phyloP scores from a whole-genome alignment of 2,329 filamentous ascomycete genomes.

The Epicoccum sorghinum region DNA sequence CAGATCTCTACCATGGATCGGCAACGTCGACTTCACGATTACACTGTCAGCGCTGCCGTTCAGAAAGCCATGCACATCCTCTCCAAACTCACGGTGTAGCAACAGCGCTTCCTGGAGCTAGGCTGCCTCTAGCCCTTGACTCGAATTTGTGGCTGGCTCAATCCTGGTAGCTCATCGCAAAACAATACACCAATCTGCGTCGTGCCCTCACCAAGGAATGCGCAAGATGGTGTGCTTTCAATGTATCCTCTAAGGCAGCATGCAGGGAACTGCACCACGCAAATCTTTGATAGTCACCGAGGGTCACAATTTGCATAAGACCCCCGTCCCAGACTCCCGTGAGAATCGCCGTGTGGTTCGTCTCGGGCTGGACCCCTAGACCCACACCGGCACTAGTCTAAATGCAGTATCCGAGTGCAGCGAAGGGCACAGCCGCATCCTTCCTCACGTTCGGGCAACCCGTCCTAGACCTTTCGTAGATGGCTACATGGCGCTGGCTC shows the following conservation, averaged over 20 bases:
- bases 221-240: slow-evolving; percentile 3
- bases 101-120: neutral
- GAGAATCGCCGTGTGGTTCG: slow-evolving; percentile 4
- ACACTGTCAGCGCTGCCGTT: neutral
- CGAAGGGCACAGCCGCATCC: slow-evolving; percentile 14
- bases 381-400: slow-evolving; percentile 2
- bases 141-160: slow-evolving; percentile 15
- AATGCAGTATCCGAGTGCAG: slow-evolving; percentile 3
- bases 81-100: slow-evolving; percentile 3
- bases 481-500: slow-evolving; percentile 5
- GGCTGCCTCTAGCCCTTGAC: slow-evolving; percentile 9
- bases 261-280: slow-evolving; percentile 1
- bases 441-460: slow-evolving; percentile 3
- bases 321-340: slow-evolving; percentile 6
- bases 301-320: neutral
- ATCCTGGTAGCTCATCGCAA: neutral
- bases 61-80: slow-evolving; percentile 1
- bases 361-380: slow-evolving; percentile 10
- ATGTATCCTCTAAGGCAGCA: neutral
- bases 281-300: neutral
- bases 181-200: slow-evolving; percentile 13
- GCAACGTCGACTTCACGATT: neutral
- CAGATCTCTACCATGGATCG: slow-evolving; percentile 10
- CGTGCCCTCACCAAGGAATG: slow-evolving; percentile 1
- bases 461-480: slow-evolving; percentile 4